phyloP scores from a whole-genome alignment of 139 green algal species.

The Coccomyxa sp. region DNA sequence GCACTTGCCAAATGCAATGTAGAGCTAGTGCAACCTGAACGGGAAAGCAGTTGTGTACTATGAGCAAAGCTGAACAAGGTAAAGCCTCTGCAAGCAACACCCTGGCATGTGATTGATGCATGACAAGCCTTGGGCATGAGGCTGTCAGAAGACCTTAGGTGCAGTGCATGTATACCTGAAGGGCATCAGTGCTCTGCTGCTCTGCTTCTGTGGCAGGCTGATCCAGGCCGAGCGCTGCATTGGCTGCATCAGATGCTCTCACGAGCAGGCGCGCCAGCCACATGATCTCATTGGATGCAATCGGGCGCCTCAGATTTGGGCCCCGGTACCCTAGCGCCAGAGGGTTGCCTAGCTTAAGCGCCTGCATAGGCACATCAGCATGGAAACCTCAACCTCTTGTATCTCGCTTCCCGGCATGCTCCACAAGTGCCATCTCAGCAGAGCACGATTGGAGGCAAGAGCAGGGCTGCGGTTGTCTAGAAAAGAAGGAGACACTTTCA shows the following conservation, averaged over 20 bases:
- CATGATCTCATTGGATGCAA: slow-evolving; percentile 65
- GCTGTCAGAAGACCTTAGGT: not conserved
- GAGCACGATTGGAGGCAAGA: no score
- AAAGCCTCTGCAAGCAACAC: not conserved
- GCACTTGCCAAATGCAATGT: no score
- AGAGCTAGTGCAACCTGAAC: not conserved
- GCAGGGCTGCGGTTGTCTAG: no score
- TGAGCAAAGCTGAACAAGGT: not conserved
- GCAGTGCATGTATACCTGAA: not conserved
- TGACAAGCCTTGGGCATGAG: not conserved
- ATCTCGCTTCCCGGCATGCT: no score
- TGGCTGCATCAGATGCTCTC: slow-evolving; percentile 30
- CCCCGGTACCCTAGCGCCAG: slow-evolving; percentile 58
- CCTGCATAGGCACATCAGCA: slow-evolving; percentile 12
- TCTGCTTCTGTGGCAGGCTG: not conserved
- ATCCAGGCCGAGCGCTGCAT: slow-evolving; percentile 45
- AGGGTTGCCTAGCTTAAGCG: slow-evolving; percentile 43
- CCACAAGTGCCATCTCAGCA: no score
- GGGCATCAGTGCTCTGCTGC: not conserved
- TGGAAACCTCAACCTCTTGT: no score
- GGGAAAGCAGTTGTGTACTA: no score
- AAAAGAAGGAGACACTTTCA: no score
- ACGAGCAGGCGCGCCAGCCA: slow-evolving; percentile 69
- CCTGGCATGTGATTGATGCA: not conserved
- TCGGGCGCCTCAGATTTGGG: slow-evolving; percentile 71